phyloP scores from a whole-genome alignment of 2,329 filamentous ascomycete species.

The Xylariaceae sp. region DNA sequence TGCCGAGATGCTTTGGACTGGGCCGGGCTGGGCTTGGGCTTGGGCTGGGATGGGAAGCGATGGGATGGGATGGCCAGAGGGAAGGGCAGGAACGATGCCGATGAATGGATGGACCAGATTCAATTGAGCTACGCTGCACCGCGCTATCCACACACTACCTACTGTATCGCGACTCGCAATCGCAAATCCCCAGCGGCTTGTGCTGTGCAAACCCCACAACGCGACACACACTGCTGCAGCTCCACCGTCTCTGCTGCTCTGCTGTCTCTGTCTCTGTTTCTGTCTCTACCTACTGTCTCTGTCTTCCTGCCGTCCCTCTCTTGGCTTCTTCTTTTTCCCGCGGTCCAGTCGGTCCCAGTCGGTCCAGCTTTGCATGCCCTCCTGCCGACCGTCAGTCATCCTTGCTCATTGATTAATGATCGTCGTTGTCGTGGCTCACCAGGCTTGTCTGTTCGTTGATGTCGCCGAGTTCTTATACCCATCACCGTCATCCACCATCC shows the following conservation, averaged over 20 bases:
- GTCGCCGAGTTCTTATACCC: slow-evolving; percentile 11
- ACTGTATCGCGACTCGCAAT: slow-evolving; percentile 16
- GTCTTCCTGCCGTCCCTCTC: background rate
- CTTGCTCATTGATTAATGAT: no score
- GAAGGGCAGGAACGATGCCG: no score
- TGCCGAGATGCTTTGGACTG: background rate
- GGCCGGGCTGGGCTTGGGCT: no score
- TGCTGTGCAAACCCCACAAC: slow-evolving; percentile 20
- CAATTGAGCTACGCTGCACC: background rate
- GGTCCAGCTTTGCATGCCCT: no score
- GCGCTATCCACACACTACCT: slow-evolving; percentile 1
- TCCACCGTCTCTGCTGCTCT: slow-evolving; percentile 14
- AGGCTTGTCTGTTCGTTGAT: slow-evolving; percentile 3
- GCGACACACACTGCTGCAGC: slow-evolving; percentile 12
- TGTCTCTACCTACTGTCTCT: background rate
- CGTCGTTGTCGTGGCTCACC: background rate
- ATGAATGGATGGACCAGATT: background rate
- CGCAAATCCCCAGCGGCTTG: slow-evolving; percentile 11
- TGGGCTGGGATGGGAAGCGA: no score
- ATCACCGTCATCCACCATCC: background rate
- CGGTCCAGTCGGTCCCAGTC: background rate
- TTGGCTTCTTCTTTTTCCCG: background rate
- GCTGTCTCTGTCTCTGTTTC: slow-evolving; percentile 6
- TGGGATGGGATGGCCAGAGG: no score
- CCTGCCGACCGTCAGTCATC: no score